Evolutionary conservation across 179 eudicot genomes (phyloP), one percentile per base, ranked within the genome.

Genomic region (Silene vulgaris): DNA sequence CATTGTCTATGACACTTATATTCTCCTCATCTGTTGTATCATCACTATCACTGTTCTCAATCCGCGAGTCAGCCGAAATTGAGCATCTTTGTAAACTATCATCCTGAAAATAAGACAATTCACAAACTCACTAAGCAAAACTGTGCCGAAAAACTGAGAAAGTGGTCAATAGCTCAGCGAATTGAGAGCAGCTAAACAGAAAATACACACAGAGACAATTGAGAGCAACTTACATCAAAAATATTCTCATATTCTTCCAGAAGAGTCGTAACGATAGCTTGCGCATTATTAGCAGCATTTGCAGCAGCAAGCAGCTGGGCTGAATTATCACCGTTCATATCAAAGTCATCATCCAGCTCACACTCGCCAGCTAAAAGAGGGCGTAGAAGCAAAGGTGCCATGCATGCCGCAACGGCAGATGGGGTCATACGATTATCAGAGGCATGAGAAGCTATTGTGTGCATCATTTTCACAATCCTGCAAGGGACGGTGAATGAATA

Each of bases 221-320:
- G 9, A 74, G 61, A 69, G 50, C 12, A 50, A 83, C 98, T 84
- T 85, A 96, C 99, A 80, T 91, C 90, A 76, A 96, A 96, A 35
- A 96, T 84, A 78, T 83, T 93, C 56, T 90, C 97, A 82, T 88
- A 96, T 78, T 96, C 98, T 87, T 93, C 99, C 76, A 96, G 74
- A 66, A 96, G 96, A 11, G 92, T 88, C 21, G 96, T 83, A 71
- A 93, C 83, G 73, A 96, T 91, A 72, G 92, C 97, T 77, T 91
- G 97, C 72, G 98, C 99, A 88, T 89, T 88, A 80, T 87, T 96
- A 62, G 99, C 99, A 83, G 99, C 99, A 89, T 88, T 91, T 40
- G 99, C 99, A 78, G 99, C 99, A 83, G 99, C 99, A 63, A 93
- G 83, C 80, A 96, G 97, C 82, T 93, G 99, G 19, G 96, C 99